phyloP scores from a whole-genome alignment of 1,284 basidiomycete species.

The Thelephora terrestris region DNA sequence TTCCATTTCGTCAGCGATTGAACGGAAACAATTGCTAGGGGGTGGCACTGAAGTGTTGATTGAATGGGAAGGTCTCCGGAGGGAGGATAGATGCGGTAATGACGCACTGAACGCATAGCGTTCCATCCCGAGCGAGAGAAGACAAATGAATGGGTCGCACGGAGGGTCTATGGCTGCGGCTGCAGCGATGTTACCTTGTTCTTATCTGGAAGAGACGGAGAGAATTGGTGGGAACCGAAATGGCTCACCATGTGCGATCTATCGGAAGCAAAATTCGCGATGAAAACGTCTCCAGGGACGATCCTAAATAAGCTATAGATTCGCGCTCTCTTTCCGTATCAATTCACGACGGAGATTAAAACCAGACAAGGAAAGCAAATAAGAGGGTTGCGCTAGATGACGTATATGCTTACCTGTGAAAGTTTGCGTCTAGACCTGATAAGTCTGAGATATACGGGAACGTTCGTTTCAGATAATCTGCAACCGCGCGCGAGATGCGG shows the following conservation, averaged over 20 bases:
- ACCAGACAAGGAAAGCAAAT: background rate
- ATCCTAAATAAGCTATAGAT: conserved; percentile 32
- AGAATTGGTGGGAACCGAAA: background rate
- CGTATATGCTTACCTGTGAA: conserved; percentile 34
- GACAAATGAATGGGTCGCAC: background rate
- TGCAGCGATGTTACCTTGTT: background rate
- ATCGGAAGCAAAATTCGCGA: conserved; percentile 64
- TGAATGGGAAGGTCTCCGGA: background rate
- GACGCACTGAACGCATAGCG: background rate
- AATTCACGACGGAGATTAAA: background rate
- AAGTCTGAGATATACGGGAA: conserved; percentile 32
- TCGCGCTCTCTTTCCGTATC: background rate
- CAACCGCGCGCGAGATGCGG: background rate
- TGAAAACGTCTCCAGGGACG: conserved; percentile 38
- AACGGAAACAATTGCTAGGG: background rate
- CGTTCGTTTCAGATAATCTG: conserved; percentile 47
- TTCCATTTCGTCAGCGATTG: background rate
- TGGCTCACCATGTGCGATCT: conserved; percentile 67
- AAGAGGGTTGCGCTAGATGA: background rate
- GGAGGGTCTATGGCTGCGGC: background rate
- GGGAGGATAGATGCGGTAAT: background rate
- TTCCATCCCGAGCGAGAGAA: background rate
- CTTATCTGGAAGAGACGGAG: background rate
- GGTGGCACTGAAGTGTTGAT: too few species aligned
- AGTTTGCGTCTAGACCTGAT: conserved; percentile 19